These are phyloP conservation scores for Trichophyton equinum DNA, from an alignment of 2,329 filamentous ascomycete species.

Conservation along the genomic window DNA sequence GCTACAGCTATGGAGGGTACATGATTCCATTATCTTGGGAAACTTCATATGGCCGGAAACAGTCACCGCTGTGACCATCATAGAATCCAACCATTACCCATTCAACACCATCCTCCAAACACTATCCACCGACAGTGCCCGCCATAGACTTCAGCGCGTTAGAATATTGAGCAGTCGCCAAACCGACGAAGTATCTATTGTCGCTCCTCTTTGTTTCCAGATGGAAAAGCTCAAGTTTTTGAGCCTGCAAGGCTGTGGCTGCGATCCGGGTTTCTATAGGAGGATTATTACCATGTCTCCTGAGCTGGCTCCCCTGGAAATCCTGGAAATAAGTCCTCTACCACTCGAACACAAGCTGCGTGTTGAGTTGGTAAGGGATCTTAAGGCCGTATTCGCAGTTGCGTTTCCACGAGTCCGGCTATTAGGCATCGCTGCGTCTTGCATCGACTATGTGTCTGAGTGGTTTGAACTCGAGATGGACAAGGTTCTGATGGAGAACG, in stretches of 20 bases:
- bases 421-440: slow-evolving; percentile 21
- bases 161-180: slow-evolving; percentile 13
- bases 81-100: neutral
- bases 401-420: slow-evolving; percentile 16
- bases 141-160: neutral
- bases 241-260: slow-evolving; percentile 22
- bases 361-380: neutral
- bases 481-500: slow-evolving; percentile 16
- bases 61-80: slow-evolving; percentile 11
- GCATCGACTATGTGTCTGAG: slow-evolving; percentile 3
- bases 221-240: slow-evolving; percentile 20
- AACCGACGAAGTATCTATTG: slow-evolving; percentile 10
- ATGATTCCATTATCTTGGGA: neutral
- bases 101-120: neutral
- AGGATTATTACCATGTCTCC: neutral
- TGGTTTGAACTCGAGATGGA: slow-evolving; percentile 21
- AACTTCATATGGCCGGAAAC: slow-evolving; percentile 14
- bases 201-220: slow-evolving; percentile 7
- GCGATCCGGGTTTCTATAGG: slow-evolving; percentile 15
- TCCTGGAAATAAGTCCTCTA: slow-evolving; percentile 19
- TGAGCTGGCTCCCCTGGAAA: slow-evolving; percentile 14
- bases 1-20: slow-evolving; percentile 9
- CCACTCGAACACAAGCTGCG: neutral
- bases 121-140: neutral
- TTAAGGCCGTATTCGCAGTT: neutral